Conservation (phyloP, 108 stramenopile species). For the Nitzschia sp. region DNA sequence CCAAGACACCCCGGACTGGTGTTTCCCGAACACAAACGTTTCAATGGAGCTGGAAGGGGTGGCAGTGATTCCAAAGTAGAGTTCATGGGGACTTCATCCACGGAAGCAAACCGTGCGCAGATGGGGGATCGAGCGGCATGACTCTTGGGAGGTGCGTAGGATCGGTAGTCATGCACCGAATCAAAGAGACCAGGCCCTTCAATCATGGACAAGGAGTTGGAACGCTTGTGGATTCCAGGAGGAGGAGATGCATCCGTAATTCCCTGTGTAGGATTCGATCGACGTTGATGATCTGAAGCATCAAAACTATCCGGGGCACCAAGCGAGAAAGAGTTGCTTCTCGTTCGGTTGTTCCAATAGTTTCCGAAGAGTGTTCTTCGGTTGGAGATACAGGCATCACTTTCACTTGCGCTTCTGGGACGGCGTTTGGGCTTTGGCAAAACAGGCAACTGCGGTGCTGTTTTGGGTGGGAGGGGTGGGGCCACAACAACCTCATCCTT, state of each 20-base stretch:
- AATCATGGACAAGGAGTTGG: constrained; percentile 4
- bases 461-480: background rate
- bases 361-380: constrained; percentile 39
- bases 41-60: constrained; percentile 33
- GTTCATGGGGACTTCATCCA: constrained; percentile 13
- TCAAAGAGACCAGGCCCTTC: background rate
- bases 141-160: constrained; percentile 26
- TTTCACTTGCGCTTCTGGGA: constrained; percentile 5
- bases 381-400: background rate
- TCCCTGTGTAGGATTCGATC: background rate
- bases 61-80: constrained; percentile 23
- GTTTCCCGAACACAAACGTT: constrained; percentile 30
- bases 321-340: background rate
- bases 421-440: background rate
- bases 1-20: constrained; percentile 11
- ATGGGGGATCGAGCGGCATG: constrained; percentile 21
- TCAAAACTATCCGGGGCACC: background rate
- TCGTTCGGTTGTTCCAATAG: constrained; percentile 25
- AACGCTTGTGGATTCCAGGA: constrained; percentile 13
- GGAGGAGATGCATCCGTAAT: background rate
- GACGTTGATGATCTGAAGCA: background rate
- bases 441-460: background rate
- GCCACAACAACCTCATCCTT: background rate
- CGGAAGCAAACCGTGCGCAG: constrained; percentile 20
- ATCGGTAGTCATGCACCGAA: constrained; percentile 15